These are phyloP conservation scores for Cutaneotrichosporon cyanovorans DNA, from an alignment of 1,284 basidiomycete genomes.

Conservation along the genomic window DNA sequence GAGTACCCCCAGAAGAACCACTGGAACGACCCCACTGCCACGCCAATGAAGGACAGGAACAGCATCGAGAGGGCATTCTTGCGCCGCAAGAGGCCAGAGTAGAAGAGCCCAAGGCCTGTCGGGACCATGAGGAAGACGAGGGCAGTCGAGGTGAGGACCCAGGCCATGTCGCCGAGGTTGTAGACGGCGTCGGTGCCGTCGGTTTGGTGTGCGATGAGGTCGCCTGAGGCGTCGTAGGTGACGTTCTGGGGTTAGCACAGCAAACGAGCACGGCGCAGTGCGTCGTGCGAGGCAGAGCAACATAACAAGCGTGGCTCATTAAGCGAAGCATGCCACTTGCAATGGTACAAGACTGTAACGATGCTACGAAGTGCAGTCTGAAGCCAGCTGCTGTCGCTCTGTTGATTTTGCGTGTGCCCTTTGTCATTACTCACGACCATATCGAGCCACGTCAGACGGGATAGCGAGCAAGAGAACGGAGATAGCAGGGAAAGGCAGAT, in stretches of 20 bases:
- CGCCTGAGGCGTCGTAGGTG: conserved; percentile 35
- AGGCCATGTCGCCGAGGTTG: conserved; percentile 53
- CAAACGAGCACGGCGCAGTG: not conserved
- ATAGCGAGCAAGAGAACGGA: not conserved
- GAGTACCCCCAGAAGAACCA: conserved; percentile 49
- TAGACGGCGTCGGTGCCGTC: conserved; percentile 44
- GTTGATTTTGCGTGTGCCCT: too few species aligned
- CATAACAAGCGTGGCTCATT: too few species aligned
- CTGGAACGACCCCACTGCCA: conserved; percentile 59
- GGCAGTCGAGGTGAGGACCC: conserved; percentile 33
- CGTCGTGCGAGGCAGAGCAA: not conserved
- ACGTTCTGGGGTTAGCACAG: conserved; percentile 26
- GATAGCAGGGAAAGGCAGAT: too few species aligned
- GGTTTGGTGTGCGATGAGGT: conserved; percentile 41
- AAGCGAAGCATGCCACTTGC: too few species aligned
- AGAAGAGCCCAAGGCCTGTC: conserved; percentile 63
- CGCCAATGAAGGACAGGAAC: conserved; percentile 67
- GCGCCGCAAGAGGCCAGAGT: conserved; percentile 69
- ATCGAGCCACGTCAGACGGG: not conserved
- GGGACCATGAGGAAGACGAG: conserved; percentile 61
- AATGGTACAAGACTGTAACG: too few species aligned
- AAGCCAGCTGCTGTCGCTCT: too few species aligned
- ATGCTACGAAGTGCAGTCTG: too few species aligned
- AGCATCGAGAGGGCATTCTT: conserved; percentile 94
- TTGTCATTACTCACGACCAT: not conserved